These are phyloP conservation scores for Emmonsia crescens DNA, from an alignment of 2,329 filamentous ascomycete species.

Conservation along the genomic window DNA sequence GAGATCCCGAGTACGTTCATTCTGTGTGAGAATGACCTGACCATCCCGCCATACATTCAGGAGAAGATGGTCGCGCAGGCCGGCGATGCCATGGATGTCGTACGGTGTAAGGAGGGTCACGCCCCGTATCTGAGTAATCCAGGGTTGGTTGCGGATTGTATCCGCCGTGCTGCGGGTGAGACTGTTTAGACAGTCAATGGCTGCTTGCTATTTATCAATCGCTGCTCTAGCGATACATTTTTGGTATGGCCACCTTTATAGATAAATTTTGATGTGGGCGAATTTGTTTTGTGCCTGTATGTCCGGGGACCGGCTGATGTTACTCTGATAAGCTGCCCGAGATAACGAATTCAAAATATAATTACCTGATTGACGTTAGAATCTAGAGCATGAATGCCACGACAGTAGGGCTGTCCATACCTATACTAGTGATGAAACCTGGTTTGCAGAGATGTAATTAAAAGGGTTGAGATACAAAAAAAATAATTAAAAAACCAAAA, in stretches of 20 bases:
- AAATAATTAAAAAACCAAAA: background rate
- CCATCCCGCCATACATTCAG: conserved; percentile 15
- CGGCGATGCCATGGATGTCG: conserved; percentile 18
- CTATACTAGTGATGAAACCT: too few relatives aligned
- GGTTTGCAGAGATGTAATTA: too few relatives aligned
- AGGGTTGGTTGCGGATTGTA: conserved; percentile 16
- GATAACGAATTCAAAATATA: too few relatives aligned
- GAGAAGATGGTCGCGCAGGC: conserved; percentile 21
- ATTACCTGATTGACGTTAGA: too few relatives aligned
- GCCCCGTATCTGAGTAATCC: conserved; percentile 22
- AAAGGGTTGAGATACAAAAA: too few relatives aligned
- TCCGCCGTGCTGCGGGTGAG: conserved; percentile 19
- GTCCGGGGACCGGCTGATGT: too few relatives aligned
- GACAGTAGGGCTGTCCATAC: too few relatives aligned
- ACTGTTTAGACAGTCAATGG: background rate
- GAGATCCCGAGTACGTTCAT: conserved; percentile 24
- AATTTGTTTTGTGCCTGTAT: too few relatives aligned
- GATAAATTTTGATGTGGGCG: background rate
- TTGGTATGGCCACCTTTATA: background rate
- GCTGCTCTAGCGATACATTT: background rate
- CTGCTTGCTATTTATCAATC: background rate
- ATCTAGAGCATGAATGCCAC: too few relatives aligned
- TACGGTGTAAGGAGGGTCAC: conserved; percentile 21
- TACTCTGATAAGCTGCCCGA: too few relatives aligned
- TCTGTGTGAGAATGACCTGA: conserved; percentile 20